phyloP scores from a whole-genome alignment of 75 land plant genomes.

The Selaginella moellendorffii region DNA sequence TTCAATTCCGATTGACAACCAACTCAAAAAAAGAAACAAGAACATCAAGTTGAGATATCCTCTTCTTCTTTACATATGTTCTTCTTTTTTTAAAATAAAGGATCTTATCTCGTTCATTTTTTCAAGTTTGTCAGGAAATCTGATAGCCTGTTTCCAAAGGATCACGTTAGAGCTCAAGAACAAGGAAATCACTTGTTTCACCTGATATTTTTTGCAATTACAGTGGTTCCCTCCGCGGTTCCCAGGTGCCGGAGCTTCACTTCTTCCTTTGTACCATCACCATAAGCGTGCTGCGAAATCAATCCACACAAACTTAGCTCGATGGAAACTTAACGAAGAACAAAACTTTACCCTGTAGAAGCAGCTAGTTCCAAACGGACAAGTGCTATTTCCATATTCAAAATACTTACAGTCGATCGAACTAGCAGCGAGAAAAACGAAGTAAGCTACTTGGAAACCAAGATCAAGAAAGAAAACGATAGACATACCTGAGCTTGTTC shows the following conservation, averaged over 20 bases:
- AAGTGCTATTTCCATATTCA: conserved; percentile 77
- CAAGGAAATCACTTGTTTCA: conserved; percentile 42
- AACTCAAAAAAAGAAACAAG: no score
- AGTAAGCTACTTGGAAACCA: no score
- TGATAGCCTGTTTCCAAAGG: background rate
- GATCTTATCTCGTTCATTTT: no score
- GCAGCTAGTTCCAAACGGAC: conserved; percentile 95
- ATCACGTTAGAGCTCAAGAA: background rate
- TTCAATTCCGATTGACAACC: no score
- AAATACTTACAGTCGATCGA: conserved; percentile 86
- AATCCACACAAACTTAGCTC: background rate
- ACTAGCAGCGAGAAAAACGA: conserved; percentile 27
- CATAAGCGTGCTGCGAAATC: conserved; percentile 68
- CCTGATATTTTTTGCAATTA: conserved; percentile 87
- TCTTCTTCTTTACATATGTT: no score
- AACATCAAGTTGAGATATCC: no score
- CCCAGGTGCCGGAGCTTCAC: conserved; percentile 76
- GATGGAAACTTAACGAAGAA: background rate
- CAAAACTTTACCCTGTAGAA: conserved; percentile 65
- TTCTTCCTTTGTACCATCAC: conserved; percentile 82
- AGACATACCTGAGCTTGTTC: conserved; percentile 54
- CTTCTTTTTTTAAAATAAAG: no score
- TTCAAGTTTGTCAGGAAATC: background rate
- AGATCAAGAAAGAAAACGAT: background rate
- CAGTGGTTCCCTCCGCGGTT: conserved; percentile 78